Conservation (phyloP, 495 filamentous ascomycete species). For the Xylaria bambusicola region DNA sequence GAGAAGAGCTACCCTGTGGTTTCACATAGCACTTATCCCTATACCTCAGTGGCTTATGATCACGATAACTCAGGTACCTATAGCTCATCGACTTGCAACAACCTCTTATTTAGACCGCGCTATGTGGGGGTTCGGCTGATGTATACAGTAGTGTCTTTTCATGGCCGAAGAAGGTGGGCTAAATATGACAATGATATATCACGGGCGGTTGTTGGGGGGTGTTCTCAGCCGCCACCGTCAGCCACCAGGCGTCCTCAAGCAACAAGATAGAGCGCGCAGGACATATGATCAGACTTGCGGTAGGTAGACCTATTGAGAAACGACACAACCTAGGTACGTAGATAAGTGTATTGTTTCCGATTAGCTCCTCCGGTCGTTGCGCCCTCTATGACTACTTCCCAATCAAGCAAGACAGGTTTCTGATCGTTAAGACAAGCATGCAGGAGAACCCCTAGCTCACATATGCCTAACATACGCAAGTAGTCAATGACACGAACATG, state of each 20-base stretch:
- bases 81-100: too few relatives aligned
- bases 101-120: too few relatives aligned
- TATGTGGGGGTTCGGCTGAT: too few relatives aligned
- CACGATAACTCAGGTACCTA: too few relatives aligned
- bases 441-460: neutral
- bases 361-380: neutral
- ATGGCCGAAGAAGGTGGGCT: too few relatives aligned
- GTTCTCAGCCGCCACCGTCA: constrained; percentile 6
- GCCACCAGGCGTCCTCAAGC: neutral
- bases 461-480: neutral
- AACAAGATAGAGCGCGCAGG: too few relatives aligned
- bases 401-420: neutral
- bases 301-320: neutral
- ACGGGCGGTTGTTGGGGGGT: constrained; percentile 2
- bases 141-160: too few relatives aligned
- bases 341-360: neutral
- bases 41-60: too few relatives aligned
- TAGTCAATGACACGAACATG: neutral
- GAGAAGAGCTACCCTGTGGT: too few relatives aligned
- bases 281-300: neutral
- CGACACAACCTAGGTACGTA: neutral
- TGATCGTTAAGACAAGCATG: neutral
- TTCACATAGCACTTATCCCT: too few relatives aligned
- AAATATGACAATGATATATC: neutral
- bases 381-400: neutral